phyloP scores from a whole-genome alignment of 2,329 filamentous ascomycete species.

The Hypoxylon rubiginosum region DNA sequence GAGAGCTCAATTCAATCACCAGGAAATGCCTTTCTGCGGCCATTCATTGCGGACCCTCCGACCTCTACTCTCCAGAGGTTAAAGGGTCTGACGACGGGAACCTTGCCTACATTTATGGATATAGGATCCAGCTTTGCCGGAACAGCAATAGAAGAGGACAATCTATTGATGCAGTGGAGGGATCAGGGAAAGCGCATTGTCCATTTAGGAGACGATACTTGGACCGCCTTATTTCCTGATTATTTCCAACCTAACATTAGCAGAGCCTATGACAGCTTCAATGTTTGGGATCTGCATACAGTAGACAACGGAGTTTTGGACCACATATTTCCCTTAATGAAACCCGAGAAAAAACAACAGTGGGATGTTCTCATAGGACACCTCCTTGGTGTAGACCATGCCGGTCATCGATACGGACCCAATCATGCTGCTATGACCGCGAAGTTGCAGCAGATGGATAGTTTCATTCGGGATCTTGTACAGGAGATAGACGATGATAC shows the following conservation, averaged over 20 bases:
- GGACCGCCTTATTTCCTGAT: constrained; percentile 92
- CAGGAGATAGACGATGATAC: constrained; percentile 84
- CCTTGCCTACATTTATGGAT: constrained; percentile 93
- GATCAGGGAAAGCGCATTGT: constrained; percentile 80
- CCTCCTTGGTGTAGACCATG: constrained; percentile 95
- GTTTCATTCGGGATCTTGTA: constrained; percentile 79
- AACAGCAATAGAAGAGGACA: constrained; percentile 93
- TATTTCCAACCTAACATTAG: constrained; percentile 92
- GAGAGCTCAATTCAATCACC: constrained; percentile 82
- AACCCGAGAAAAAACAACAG: constrained; percentile 71
- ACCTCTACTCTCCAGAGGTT: constrained; percentile 92
- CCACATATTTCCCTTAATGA: constrained; percentile 87
- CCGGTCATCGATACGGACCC: constrained; percentile 94
- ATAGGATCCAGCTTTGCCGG: constrained; percentile 95
- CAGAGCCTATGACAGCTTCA: constrained; percentile 93
- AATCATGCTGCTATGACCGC: constrained; percentile 91
- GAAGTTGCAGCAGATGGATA: constrained; percentile 93
- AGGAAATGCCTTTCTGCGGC: constrained; percentile 86
- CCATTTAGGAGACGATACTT: constrained; percentile 97
- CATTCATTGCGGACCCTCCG: constrained; percentile 97
- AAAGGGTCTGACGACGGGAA: constrained; percentile 95
- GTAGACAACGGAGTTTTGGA: constrained; percentile 95
- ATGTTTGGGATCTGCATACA: constrained; percentile 97
- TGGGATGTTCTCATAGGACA: constrained; percentile 98
- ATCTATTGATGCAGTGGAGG: constrained; percentile 76